Evolutionary conservation across 2,329 filamentous ascomycete species (phyloP), one percentile per base, ranked within the genome.

Genomic region (Paecilomyces sp.): DNA sequence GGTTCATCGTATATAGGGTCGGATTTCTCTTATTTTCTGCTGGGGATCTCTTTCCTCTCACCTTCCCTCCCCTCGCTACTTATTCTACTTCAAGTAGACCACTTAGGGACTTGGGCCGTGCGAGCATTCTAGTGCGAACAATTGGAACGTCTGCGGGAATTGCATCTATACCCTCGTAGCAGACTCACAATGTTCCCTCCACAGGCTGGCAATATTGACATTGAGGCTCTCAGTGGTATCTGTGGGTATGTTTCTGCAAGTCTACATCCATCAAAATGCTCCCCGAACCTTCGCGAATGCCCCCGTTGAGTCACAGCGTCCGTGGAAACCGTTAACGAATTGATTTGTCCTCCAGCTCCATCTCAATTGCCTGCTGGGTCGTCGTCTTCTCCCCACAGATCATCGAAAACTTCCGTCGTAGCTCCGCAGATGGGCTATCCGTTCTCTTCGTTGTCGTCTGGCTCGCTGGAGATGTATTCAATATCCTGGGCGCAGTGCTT

Each of bases 321-420:
- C 18, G 34, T 58, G 60, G 59, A 57, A 58, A 54, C n/a, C 41
- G 33, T 51, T 55, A 18, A 25, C 54, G 15, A n/a, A 11, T 8
- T 24, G 51, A 58, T 54, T 54, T 57, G 58, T 63, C 36, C 31
- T 67, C 54, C 61, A 91, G 92, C 36, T 96, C 92, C 8, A 92
- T 99, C 66, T 96, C 91, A 54, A 97, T 99, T 72, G 92, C 92
- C 56, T 97, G 92, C 73, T 97, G 94, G 94, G 90, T 97, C 60
- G 91, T 97, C 36, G 94, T 99, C 60, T 99, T 97, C 79, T 94
- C 91, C 0, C 94, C 94, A 1, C 94, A 99, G 68, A 97, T 99
- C 67, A 88, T 96, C 67, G 91, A 96, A 71, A 97, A 97, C 72
- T 97, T 96, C 78, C 88, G 87, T 63, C 85, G 92, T 59, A 80